phyloP scores from a whole-genome alignment of 1,139 yeast species.

The Yamadazyma jaroonii region DNA sequence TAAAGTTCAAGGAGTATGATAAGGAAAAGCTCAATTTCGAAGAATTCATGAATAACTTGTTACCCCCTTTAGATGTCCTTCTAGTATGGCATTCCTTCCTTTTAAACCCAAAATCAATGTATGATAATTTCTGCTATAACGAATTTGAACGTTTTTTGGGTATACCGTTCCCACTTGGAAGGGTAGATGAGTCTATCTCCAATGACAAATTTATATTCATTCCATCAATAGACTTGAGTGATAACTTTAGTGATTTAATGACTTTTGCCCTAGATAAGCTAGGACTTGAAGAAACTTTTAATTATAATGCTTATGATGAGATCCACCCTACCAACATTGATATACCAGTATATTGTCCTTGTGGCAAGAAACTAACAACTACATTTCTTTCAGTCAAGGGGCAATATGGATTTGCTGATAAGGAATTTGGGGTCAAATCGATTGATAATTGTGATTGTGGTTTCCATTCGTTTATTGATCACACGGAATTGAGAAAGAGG shows the following conservation, averaged over 20 bases:
- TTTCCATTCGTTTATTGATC: conserved; percentile 21
- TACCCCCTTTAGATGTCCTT: conserved; percentile 23
- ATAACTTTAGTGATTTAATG: conserved; percentile 1
- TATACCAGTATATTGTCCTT: conserved; percentile 8
- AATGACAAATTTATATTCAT: conserved; percentile 9
- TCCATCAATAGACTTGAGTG: conserved; percentile 2
- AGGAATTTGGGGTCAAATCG: background rate
- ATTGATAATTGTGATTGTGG: conserved; percentile 12
- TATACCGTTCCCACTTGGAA: conserved; percentile 27
- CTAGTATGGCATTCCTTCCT: conserved; percentile 38
- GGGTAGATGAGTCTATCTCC: conserved; percentile 20
- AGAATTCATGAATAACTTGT: background rate
- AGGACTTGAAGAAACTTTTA: background rate
- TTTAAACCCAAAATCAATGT: conserved; percentile 18
- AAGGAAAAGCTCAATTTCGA: background rate
- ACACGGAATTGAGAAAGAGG: background rate
- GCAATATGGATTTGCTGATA: conserved; percentile 22
- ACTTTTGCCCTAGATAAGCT: background rate
- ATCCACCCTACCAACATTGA: conserved; percentile 5
- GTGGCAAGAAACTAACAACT: conserved; percentile 14
- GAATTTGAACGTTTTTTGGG: conserved; percentile 19
- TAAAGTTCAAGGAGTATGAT: background rate
- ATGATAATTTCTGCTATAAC: conserved; percentile 26
- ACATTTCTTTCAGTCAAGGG: conserved; percentile 11
- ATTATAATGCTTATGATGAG: background rate